Evolutionary conservation across 805 yeast genomes (phyloP).

Genomic region (Ogataea glucozyma): DNA sequence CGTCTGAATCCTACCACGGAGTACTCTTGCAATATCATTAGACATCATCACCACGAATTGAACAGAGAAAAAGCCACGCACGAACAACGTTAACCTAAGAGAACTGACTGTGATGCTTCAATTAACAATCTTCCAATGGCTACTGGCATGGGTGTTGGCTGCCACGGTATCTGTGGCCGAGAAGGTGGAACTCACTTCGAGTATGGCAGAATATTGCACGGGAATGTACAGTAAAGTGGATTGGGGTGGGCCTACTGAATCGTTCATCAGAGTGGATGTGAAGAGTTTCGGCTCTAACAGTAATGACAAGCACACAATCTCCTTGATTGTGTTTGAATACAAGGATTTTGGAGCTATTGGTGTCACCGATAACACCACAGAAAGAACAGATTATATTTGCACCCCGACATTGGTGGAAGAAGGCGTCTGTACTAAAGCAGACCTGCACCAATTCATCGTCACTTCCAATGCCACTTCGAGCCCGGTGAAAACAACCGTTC

Average conservation of each 20-base stretch:
- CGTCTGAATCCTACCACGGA: too few relatives aligned
- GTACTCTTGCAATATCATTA: too few relatives aligned
- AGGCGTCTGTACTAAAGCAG: slow-evolving; percentile 53
- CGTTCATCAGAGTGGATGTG: slow-evolving; percentile 55
- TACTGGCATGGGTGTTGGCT: slow-evolving; percentile 7
- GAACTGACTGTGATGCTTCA: slow-evolving; percentile 2
- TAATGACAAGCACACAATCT: slow-evolving; percentile 46
- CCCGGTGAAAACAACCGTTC: slow-evolving; percentile 55
- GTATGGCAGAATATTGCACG: slow-evolving; percentile 69
- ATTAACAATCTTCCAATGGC: slow-evolving; percentile 1
- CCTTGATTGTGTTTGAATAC: slow-evolving; percentile 81
- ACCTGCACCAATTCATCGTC: slow-evolving; percentile 66
- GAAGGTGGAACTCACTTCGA: slow-evolving; percentile 49
- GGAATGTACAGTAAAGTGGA: slow-evolving; percentile 88
- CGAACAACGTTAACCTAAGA: too few relatives aligned
- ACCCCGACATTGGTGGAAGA: slow-evolving; percentile 62
- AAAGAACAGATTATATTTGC: slow-evolving; percentile 65
- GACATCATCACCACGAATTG: not conserved
- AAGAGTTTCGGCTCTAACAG: slow-evolving; percentile 32
- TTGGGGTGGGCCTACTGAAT: slow-evolving; percentile 79
- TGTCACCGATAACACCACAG: slow-evolving; percentile 40
- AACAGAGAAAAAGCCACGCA: not conserved
- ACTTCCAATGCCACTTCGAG: slow-evolving; percentile 45
- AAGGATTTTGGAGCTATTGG: slow-evolving; percentile 75
- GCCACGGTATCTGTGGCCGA: slow-evolving; percentile 38